phyloP scores from a whole-genome alignment of 1,284 basidiomycete species.

The Porodaedalea pini region DNA sequence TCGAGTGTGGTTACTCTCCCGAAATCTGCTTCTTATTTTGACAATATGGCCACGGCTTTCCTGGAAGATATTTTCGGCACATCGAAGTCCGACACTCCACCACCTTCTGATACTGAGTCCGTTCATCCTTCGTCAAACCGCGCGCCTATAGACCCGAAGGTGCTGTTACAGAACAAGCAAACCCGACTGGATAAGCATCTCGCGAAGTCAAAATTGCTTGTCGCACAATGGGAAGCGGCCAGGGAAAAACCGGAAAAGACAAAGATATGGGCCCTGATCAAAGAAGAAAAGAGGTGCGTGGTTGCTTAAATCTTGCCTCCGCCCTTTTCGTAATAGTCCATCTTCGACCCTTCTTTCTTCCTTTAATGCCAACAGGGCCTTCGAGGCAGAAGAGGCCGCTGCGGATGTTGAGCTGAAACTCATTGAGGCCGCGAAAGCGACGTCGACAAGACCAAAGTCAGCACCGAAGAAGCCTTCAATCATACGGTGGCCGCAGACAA shows the following conservation, averaged over 20 bases:
- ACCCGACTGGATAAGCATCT: conserved; percentile 8
- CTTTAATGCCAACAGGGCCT: not conserved
- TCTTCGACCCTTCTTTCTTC: not conserved
- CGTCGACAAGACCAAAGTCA: not conserved
- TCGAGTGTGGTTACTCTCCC: not conserved
- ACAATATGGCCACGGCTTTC: conserved; percentile 8
- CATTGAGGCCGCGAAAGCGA: not conserved
- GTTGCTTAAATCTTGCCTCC: not conserved
- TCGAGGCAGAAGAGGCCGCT: conserved; percentile 2
- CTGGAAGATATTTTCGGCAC: conserved; percentile 7
- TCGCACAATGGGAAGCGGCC: not conserved
- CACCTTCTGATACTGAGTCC: not conserved
- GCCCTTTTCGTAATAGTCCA: not conserved
- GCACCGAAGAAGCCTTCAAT: not conserved
- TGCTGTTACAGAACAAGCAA: conserved; percentile 1
- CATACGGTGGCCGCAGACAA: conserved; percentile 7
- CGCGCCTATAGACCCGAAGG: not conserved
- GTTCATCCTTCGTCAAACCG: not conserved
- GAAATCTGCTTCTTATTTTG: conserved; percentile 6
- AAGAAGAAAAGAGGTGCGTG: conserved; percentile 10
- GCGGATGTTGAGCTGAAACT: conserved; percentile 3
- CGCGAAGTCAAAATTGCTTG: conserved; percentile 1
- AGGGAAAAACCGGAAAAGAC: conserved; percentile 1
- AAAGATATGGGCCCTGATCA: not conserved
- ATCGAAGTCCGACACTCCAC: not conserved